A percentile compares a stretch with the other conserved stretches of the same genome.
These are phyloP conservation scores for Neurospora tetrasperma DNA, from an alignment of 495 filamentous ascomycete species.

Conservation along the genomic window DNA sequence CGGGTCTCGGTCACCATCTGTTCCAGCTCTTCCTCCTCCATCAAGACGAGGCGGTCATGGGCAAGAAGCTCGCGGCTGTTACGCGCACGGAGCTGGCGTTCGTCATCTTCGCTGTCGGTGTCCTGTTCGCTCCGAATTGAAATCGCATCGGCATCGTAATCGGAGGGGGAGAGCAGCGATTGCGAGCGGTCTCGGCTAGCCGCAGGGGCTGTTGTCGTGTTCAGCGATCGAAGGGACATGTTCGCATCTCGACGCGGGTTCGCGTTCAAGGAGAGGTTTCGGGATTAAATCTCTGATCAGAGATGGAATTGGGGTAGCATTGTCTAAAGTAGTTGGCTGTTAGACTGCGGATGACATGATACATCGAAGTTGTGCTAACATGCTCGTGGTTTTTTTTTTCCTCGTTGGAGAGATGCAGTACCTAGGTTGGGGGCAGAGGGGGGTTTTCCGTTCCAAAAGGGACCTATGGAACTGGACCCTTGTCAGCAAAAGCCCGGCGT, in stretches of 20 bases:
- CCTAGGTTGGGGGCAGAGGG: not conserved
- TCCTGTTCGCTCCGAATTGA: slow-evolving; percentile 63
- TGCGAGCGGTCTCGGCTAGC: slow-evolving; percentile 12
- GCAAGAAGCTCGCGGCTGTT: slow-evolving; percentile 60
- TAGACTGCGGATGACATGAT: not conserved
- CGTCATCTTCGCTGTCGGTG: slow-evolving; percentile 68
- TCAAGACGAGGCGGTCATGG: slow-evolving; percentile 65
- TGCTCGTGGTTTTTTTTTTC: not conserved
- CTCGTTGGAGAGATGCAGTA: not conserved
- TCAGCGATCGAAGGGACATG: slow-evolving; percentile 20
- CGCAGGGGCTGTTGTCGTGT: slow-evolving; percentile 8
- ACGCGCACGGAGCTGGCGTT: slow-evolving; percentile 49
- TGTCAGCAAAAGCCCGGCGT: not conserved
- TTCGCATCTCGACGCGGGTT: not conserved
- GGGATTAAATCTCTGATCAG: not conserved
- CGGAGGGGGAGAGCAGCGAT: slow-evolving; percentile 50
- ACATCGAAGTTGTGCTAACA: not conserved
- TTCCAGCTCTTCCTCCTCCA: slow-evolving; percentile 84
- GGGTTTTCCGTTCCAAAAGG: not conserved
- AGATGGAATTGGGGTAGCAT: not conserved
- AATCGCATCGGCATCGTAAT: slow-evolving; percentile 58
- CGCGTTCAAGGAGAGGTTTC: not conserved
- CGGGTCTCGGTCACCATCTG: slow-evolving; percentile 51
- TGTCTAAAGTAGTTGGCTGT: not conserved
- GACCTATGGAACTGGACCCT: not conserved